A percentile compares a stretch with the other conserved stretches of the same genome.
Conservation (phyloP, 495 filamentous ascomycete genomes). For the Daldinia caldariorum region DNA sequence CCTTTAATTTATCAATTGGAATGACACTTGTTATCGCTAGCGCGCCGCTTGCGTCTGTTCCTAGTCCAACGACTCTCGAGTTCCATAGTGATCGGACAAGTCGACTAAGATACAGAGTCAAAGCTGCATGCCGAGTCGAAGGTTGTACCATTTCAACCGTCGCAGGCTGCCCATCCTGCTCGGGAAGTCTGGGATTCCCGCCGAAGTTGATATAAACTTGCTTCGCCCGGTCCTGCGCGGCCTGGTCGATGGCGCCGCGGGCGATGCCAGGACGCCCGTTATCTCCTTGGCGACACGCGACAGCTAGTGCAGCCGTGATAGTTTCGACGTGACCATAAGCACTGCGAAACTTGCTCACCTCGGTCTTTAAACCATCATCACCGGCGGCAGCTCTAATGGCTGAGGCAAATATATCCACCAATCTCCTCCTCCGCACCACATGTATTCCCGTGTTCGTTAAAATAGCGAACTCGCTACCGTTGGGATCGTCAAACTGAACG, state of each 20-base stretch:
- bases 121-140: slow-evolving; percentile 87
- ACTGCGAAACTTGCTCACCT: slow-evolving; percentile 81
- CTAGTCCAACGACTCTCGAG: slow-evolving; percentile 58
- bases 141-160: slow-evolving; percentile 82
- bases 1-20: slow-evolving; percentile 68
- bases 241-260: slow-evolving; percentile 75
- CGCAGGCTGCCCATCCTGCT: slow-evolving; percentile 70
- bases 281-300: slow-evolving; percentile 91
- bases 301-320: slow-evolving; percentile 88
- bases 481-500: slow-evolving; percentile 84
- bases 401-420: slow-evolving; percentile 93
- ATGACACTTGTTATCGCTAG: slow-evolving; percentile 71
- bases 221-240: slow-evolving; percentile 82
- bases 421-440: slow-evolving; percentile 78
- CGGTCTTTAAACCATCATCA: slow-evolving; percentile 80
- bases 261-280: slow-evolving; percentile 75
- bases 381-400: slow-evolving; percentile 75
- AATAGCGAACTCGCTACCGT: slow-evolving; percentile 83
- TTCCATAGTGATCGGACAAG: slow-evolving; percentile 89
- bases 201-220: slow-evolving; percentile 90
- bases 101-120: slow-evolving; percentile 86
- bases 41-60: slow-evolving; percentile 62
- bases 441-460: slow-evolving; percentile 91
- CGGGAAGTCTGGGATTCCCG: slow-evolving; percentile 79
- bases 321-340: slow-evolving; percentile 87